Evolutionary conservation across 257 asterid species (phyloP).

Genomic region (Plantago ovata): DNA sequence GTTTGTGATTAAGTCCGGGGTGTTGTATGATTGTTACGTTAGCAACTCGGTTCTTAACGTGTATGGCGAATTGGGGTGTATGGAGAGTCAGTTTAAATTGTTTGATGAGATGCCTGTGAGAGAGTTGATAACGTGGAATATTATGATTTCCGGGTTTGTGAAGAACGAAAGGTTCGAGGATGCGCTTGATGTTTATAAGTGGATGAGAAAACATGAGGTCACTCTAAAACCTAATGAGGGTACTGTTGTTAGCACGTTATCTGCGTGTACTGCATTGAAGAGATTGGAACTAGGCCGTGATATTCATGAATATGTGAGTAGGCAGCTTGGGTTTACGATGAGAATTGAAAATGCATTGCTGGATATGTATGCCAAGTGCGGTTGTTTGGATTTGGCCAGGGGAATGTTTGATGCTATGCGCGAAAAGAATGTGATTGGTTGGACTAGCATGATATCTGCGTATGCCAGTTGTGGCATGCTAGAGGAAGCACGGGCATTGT

Average conservation of each 20-base stretch:
- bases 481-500: conserved; percentile 65
- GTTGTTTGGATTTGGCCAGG: conserved; percentile 60
- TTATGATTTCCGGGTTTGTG: conserved; percentile 58
- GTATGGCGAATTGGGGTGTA: conserved; percentile 54
- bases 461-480: conserved; percentile 48
- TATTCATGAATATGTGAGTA: conserved; percentile 53
- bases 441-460: conserved; percentile 83
- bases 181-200: conserved; percentile 53
- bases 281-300: conserved; percentile 62
- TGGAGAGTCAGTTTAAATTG: conserved; percentile 40
- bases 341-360: conserved; percentile 65
- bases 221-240: conserved; percentile 61
- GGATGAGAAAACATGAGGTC: conserved; percentile 44
- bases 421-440: conserved; percentile 63
- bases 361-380: conserved; percentile 91
- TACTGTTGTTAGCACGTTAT: conserved; percentile 71
- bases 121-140: conserved; percentile 73
- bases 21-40: conserved; percentile 53
- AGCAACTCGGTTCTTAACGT: conserved; percentile 65
- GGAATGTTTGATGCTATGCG: conserved; percentile 53
- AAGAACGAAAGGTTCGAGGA: conserved; percentile 49
- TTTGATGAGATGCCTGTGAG: conserved; percentile 67
- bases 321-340: conserved; percentile 43
- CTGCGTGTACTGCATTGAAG: conserved; percentile 69
- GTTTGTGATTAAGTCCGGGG: conserved; percentile 63